Evolutionary conservation across 1,284 basidiomycete genomes (phyloP), one percentile per base, ranked within the genome.

Genomic region (Boletus sp.): DNA sequence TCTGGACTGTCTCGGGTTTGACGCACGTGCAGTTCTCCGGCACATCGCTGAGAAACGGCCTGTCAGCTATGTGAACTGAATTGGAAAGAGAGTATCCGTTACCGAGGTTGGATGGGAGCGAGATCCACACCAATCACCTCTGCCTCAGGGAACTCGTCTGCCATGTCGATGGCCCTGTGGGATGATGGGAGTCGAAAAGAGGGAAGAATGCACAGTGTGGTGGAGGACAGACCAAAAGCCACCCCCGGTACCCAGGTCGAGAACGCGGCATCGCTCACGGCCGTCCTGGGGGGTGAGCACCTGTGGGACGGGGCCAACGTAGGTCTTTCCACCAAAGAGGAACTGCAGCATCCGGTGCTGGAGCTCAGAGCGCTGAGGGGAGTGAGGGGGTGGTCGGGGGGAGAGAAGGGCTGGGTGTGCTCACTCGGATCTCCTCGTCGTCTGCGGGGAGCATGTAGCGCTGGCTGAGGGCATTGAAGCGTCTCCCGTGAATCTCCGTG

Each of bases 101-200:
- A 85, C 83, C 75, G 74, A 40, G 81, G 78, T 60, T 85, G 83
- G 38, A 84, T 77, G 46, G 83, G 84, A 12, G 80, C 82, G 27
- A 84, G 71, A 69, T 86, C 84, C 51, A 84, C 72, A 19, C 82
- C 84, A 57, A 80, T 73, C 48, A 86, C 79, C 54, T 82, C 77
- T 45, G 74, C 81, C 48, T 76, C 71, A 36, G 78, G 79, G 60
- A 84, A 84, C 62, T 83, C 81, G 57, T 83, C 80, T 35, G 83
- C 82, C 66, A 85, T 77, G 62, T 80, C 76, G 50, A 82, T 76
- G 22, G 80, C 78, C 81, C 80, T 82, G 51, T 39, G 25, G n/a
- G n/a, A n/a, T 23, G 36, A 4, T 26, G 13, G 20, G 50, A 32
- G 40, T 50, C 40, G 20, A 44, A 30, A 51, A 29, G 22, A 35